phyloP scores from a whole-genome alignment of 768 basidiomycete species.

The Termitomyces sp. region DNA sequence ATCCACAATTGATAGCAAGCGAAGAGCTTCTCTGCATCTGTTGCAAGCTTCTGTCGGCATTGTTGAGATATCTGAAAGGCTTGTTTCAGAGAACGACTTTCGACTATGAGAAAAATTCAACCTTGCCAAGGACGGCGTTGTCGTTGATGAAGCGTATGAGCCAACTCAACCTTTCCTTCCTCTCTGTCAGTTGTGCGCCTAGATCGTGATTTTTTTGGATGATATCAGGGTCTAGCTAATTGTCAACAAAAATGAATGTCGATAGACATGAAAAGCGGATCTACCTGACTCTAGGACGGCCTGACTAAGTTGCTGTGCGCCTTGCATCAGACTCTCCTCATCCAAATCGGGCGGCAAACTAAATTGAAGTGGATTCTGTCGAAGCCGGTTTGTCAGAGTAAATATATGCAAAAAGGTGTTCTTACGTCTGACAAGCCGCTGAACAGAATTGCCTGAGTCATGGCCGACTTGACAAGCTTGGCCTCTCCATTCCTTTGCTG shows the following conservation, averaged over 20 bases:
- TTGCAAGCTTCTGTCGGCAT: slow-evolving; percentile 70
- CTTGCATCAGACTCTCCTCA: slow-evolving; percentile 75
- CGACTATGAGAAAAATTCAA: slow-evolving; percentile 23
- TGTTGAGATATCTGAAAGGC: slow-evolving; percentile 71
- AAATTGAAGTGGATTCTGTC: slow-evolving; percentile 75
- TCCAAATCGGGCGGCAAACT: slow-evolving; percentile 81
- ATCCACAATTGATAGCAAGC: slow-evolving; percentile 82
- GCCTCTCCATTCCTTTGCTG: slow-evolving; percentile 55
- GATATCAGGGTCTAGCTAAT: slow-evolving; percentile 56
- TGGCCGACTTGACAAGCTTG: slow-evolving; percentile 70
- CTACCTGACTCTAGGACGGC: slow-evolving; percentile 76
- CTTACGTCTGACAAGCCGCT: slow-evolving; percentile 62
- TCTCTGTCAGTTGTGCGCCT: slow-evolving; percentile 69
- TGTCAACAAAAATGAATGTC: slow-evolving; percentile 6
- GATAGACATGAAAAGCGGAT: background rate
- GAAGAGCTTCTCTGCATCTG: slow-evolving; percentile 85
- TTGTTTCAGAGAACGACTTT: background rate
- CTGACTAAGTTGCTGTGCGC: slow-evolving; percentile 71
- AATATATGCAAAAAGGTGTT: background rate
- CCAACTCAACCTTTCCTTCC: slow-evolving; percentile 76
- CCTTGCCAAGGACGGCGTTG: slow-evolving; percentile 78
- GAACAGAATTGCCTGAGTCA: slow-evolving; percentile 83
- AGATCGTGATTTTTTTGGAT: slow-evolving; percentile 79
- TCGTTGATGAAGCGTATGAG: slow-evolving; percentile 89
- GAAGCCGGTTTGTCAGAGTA: background rate